Evolutionary conservation across 768 basidiomycete species (phyloP).

Genomic region (Mycena amicta): DNA sequence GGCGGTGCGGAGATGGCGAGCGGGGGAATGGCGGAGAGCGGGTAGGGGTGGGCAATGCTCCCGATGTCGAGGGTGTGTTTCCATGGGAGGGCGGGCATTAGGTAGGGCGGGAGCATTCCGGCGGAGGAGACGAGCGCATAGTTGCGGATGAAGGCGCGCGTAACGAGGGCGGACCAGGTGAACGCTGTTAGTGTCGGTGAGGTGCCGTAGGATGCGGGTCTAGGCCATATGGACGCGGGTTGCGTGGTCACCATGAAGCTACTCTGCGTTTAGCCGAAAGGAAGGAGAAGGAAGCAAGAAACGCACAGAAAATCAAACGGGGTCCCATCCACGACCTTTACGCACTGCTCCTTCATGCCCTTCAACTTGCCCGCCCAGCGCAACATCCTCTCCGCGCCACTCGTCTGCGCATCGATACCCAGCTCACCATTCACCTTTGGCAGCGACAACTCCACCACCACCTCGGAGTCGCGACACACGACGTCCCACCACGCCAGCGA

Average conservation of each 20-base stretch:
- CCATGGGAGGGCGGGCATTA: not conserved
- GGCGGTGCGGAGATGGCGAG: constrained; percentile 6
- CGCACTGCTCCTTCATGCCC: constrained; percentile 8
- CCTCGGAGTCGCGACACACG: not conserved
- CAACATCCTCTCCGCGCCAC: constrained; percentile 8
- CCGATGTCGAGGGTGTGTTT: not conserved
- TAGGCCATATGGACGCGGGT: constrained; percentile 1
- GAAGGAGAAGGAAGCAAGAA: not conserved
- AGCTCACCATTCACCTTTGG: not conserved
- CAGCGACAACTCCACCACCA: constrained; percentile 2
- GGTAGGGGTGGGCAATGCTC: not conserved
- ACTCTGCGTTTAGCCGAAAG: not conserved
- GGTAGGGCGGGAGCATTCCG: not conserved
- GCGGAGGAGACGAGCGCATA: constrained; percentile 7
- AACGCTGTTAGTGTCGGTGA: constrained; percentile 11
- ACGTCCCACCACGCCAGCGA: constrained; percentile 12
- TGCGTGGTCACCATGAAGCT: constrained; percentile 6
- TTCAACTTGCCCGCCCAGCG: constrained; percentile 13
- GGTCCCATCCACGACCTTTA: constrained; percentile 8
- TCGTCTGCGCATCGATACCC: not conserved
- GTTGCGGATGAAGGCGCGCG: constrained; percentile 17
- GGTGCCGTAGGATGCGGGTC: constrained; percentile 1
- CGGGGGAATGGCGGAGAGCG: constrained; percentile 12
- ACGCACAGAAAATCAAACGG: constrained; percentile 15
- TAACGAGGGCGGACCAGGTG: constrained; percentile 16